Evolutionary conservation across 345 rosid genomes (phyloP), one percentile per base, ranked within the genome.

Genomic region (Dovyalis caffra): DNA sequence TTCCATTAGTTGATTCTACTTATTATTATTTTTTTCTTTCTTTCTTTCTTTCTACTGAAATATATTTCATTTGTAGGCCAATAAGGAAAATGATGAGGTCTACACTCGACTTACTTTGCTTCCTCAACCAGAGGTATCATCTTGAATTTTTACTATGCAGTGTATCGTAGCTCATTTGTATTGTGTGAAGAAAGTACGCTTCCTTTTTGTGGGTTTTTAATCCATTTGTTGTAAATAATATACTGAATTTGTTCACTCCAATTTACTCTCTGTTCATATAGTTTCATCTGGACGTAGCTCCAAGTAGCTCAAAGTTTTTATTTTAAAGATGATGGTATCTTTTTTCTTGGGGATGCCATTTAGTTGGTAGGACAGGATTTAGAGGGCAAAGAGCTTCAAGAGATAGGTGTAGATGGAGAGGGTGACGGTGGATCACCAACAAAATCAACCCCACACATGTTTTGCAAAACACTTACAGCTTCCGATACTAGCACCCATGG

Each of bases 401-500:
- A 82, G 37, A 45, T 87, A 68, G 86, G 83, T 45, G 87, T 75
- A 51, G 86, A 87, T 45, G 96, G 86, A 73, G 91, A 87, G 57
- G 86, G 82, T 72, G 78, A 73, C 38, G 86, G 83, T 76, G 90
- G 83, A 81, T 84, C 87, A 73, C 81, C 88, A 7, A 75, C 82
- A 74, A 87, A 84, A 86, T 70, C 82, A 72, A 92, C 90, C 34
- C 92, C 93, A 61, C 97, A 92, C 78, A 90, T 92, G 93, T 92
- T 90, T 83, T 92, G 97, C 81, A 92, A 92, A 81, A 90, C 97
- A 45, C 87, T 92, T 63, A 92, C 97, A 28, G 97, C 97, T 79
- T 90, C 97, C 70, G 97, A 92, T 82, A 92, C 97, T 53, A 92
- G 97, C 83, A 92, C 97, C 6, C 97, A 92, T 82, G 97, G 97